Evolutionary conservation across 1,284 basidiomycete species (phyloP).

Genomic region (Cryptococcus hybrid): DNA sequence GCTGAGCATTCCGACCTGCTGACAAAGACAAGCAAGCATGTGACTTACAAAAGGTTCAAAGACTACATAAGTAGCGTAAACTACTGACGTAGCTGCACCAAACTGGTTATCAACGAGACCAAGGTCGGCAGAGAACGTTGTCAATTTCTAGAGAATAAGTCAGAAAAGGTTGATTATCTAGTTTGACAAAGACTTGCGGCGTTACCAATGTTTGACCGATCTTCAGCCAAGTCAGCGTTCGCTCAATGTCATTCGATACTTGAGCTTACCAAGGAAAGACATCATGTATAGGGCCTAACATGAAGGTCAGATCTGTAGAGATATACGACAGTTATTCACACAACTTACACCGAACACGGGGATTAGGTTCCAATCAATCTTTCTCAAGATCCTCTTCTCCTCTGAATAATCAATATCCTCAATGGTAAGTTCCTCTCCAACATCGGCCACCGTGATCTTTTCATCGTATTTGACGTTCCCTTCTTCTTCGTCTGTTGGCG

Average conservation of each 20-base stretch:
- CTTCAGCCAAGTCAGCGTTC: neutral
- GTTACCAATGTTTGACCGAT: slow-evolving; percentile 12
- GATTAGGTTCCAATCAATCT: slow-evolving; percentile 11
- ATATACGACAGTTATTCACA: neutral
- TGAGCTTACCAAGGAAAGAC: slow-evolving; percentile 22
- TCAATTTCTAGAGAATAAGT: neutral
- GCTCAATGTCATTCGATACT: neutral
- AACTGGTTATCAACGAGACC: slow-evolving; percentile 17
- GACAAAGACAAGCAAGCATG: neutral
- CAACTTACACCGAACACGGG: slow-evolving; percentile 2
- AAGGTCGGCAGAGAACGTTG: slow-evolving; percentile 6
- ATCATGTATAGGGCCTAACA: slow-evolving; percentile 18
- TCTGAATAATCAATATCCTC: slow-evolving; percentile 8
- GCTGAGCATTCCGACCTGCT: neutral
- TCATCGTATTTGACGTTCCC: neutral
- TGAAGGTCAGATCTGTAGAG: neutral
- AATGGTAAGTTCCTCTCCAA: neutral
- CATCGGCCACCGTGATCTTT: neutral
- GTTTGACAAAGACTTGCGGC: neutral
- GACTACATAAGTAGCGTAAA: slow-evolving; percentile 32
- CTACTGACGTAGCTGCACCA: slow-evolving; percentile 24
- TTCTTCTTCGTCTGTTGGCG: neutral
- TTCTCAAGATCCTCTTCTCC: slow-evolving; percentile 8
- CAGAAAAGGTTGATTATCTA: neutral
- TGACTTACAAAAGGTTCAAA: slow-evolving; percentile 23